phyloP scores from a whole-genome alignment of 2,329 filamentous ascomycete species.

The Hymenoscyphus repandus region DNA sequence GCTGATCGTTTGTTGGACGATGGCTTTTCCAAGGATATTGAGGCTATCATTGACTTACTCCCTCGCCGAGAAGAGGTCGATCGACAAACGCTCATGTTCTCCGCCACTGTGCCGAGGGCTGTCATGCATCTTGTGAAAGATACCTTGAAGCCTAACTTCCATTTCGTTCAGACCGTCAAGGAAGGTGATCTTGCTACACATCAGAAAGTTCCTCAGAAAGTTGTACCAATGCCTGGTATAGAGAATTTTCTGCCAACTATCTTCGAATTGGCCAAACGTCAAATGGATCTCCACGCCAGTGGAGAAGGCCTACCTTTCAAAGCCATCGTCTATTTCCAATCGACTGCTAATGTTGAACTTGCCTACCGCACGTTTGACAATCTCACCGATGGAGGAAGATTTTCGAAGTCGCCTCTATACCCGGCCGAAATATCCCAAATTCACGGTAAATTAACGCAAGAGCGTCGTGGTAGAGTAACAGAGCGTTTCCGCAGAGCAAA shows the following conservation, averaged over 20 bases:
- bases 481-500: constrained; percentile 62
- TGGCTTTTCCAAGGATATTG: constrained; percentile 66
- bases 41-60: constrained; percentile 54
- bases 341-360: constrained; percentile 66
- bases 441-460: constrained; percentile 73
- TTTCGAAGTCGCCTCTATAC: constrained; percentile 23
- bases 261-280: constrained; percentile 42
- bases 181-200: constrained; percentile 83
- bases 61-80: constrained; percentile 58
- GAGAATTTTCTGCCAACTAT: constrained; percentile 75
- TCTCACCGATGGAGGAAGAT: constrained; percentile 16
- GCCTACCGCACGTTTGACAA: constrained; percentile 49
- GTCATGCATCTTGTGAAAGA: constrained; percentile 70
- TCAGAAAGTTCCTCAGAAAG: constrained; percentile 73
- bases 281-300: constrained; percentile 29
- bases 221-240: constrained; percentile 60
- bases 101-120: constrained; percentile 81
- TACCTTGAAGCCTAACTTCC: constrained; percentile 78
- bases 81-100: constrained; percentile 91
- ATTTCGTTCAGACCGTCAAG: constrained; percentile 81
- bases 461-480: constrained; percentile 61
- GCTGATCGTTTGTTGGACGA: constrained; percentile 98
- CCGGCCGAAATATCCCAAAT: constrained; percentile 44
- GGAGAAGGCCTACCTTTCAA: constrained; percentile 57
- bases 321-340: constrained; percentile 86